phyloP scores from a whole-genome alignment of 2,329 filamentous ascomycete species.

The Botrytis aclada region DNA sequence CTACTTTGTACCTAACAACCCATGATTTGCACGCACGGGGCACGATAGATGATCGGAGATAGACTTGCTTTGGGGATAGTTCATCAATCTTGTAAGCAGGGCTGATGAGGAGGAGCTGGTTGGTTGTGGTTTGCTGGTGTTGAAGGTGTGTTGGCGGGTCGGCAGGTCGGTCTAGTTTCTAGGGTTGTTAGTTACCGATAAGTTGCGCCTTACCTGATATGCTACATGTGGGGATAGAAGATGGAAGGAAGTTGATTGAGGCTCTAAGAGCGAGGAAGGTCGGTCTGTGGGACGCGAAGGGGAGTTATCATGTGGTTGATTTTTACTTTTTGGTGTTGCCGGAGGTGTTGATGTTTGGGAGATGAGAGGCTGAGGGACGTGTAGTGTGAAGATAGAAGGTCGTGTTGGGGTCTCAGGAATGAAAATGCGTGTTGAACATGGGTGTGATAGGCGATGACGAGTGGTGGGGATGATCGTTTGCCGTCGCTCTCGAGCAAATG shows the following conservation, averaged over 20 bases:
- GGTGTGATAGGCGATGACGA: conserved; percentile 2
- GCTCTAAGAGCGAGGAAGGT: neutral
- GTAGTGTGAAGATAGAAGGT: neutral
- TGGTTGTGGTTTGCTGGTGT: conserved; percentile 14
- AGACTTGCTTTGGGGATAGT: neutral
- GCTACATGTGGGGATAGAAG: neutral
- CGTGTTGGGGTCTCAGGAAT: conserved; percentile 8
- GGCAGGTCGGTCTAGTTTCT: conserved; percentile 11
- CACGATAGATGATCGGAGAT: conserved; percentile 1
- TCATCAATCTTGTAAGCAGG: conserved; percentile 12
- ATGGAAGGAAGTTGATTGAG: neutral
- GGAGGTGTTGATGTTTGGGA: neutral
- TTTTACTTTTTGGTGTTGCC: conserved; percentile 5
- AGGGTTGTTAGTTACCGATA: conserved; percentile 3
- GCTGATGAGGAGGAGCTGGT: conserved; percentile 15
- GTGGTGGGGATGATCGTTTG: neutral
- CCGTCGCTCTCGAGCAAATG: neutral
- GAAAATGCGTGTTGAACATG: neutral
- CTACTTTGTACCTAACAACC: conserved; percentile 1
- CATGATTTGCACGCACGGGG: conserved; percentile 1
- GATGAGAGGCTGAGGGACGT: neutral
- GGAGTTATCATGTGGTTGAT: neutral
- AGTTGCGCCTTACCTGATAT: neutral
- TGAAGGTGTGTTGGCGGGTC: conserved; percentile 15
- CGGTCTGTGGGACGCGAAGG: conserved; percentile 14